These are phyloP conservation scores for Pseudocercospora crystallina DNA, from an alignment of 2,329 filamentous ascomycete species.

Conservation along the genomic window DNA sequence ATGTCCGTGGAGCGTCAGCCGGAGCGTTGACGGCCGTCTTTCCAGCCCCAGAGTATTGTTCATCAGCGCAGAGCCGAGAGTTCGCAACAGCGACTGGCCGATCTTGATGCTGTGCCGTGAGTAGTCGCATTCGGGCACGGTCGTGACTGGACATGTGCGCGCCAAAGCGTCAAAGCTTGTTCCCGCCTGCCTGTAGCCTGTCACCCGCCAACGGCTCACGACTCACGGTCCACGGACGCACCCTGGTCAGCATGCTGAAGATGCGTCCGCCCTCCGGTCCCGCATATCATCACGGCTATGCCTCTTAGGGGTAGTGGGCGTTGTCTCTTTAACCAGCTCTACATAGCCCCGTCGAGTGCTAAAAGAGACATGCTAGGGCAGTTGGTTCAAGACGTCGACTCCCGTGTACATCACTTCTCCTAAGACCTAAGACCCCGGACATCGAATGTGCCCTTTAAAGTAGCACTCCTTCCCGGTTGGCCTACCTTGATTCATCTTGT, in stretches of 20 bases:
- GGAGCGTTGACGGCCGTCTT: no score
- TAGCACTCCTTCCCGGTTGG: constrained; percentile 21
- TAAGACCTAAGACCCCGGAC: constrained; percentile 16
- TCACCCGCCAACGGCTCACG: constrained; percentile 1
- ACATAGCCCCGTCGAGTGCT: constrained; percentile 4
- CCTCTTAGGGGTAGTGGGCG: no score
- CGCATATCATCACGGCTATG: no score
- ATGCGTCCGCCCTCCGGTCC: no score
- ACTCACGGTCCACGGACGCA: no score
- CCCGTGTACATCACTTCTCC: constrained; percentile 22
- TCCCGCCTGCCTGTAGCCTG: constrained; percentile 5
- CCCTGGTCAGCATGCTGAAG: no score
- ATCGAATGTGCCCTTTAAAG: constrained; percentile 18
- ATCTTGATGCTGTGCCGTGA: no score
- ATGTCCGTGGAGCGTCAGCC: no score
- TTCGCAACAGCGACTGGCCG: no score
- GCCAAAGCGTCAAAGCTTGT: constrained; percentile 16
- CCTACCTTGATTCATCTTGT: constrained; percentile 22
- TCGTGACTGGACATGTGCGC: constrained; percentile 14
- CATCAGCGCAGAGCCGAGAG: no score
- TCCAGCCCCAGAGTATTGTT: no score
- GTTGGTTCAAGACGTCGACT: constrained; percentile 20
- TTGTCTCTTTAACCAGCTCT: constrained; percentile 1
- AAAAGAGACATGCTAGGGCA: constrained; percentile 8
- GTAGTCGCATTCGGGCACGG: no score